A percentile compares a stretch with the other conserved stretches of the same genome.
These are phyloP conservation scores for Cercospora citrullina DNA, from an alignment of 2,329 filamentous ascomycete genomes.

Conservation along the genomic window DNA sequence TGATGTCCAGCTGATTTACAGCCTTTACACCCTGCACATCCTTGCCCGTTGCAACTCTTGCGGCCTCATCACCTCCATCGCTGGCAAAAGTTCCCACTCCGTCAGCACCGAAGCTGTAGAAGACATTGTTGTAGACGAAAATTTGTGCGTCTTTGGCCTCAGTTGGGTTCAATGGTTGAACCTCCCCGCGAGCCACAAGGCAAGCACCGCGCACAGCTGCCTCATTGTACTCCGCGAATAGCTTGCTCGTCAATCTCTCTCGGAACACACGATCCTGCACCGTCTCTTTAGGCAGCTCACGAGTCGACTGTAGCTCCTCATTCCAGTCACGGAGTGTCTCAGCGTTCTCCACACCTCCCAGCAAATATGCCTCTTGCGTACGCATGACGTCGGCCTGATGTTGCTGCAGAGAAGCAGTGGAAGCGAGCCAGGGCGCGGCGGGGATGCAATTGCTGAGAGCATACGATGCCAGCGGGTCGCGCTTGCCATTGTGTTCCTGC, in stretches of 20 bases:
- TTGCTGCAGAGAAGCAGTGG: constrained; percentile 61
- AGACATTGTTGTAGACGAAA: constrained; percentile 99
- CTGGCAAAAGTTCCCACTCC: constrained; percentile 96
- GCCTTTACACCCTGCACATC: constrained; percentile 91
- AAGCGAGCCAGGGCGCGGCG: constrained; percentile 86
- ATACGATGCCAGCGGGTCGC: constrained; percentile 88
- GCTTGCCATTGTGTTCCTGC: constrained; percentile 79
- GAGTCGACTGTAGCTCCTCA: constrained; percentile 95
- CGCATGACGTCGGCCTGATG: constrained; percentile 84
- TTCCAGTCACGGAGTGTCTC: constrained; percentile 98
- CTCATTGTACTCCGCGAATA: constrained; percentile 97
- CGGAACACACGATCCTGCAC: constrained; percentile 96
- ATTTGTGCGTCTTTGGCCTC: constrained; percentile 93
- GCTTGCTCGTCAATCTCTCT: constrained; percentile 88
- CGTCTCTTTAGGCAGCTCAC: constrained; percentile 88
- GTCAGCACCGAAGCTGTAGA: constrained; percentile 97
- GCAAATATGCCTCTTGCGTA: constrained; percentile 87
- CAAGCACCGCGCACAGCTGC: constrained; percentile 90
- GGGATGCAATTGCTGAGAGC: constrained; percentile 95
- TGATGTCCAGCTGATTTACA: constrained; percentile 96
- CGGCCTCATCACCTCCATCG: constrained; percentile 94
- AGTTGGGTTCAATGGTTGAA: constrained; percentile 90
- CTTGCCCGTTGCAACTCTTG: constrained; percentile 92
- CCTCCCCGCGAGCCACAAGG: constrained; percentile 86
- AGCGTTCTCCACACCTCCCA: constrained; percentile 87